Base-by-base conservation (phyloP, 169 alveolate genomes). In the Amoebophrya sp. region DNA sequence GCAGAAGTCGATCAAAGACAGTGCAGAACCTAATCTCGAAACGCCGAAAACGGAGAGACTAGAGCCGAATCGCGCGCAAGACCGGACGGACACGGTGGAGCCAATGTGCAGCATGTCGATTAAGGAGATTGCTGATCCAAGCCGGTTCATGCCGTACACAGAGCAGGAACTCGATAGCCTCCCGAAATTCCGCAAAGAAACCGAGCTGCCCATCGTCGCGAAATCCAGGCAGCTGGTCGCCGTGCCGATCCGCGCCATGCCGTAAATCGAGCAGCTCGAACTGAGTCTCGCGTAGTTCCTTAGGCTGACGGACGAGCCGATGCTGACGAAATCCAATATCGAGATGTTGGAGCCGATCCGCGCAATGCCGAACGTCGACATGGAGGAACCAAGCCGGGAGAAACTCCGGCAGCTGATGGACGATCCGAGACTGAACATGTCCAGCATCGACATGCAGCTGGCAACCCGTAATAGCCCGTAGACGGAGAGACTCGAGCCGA, bases 81-180 rank as follows among this genome's bases (percentile, higher is more conserved):
- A 35, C 29, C 90, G 90, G 23, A 88, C 23, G 1, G 90, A 88
- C 41, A 88, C 53, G 18, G 90, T 88, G 35, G 54, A 35, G 0
- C 90, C 90, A 7, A 88, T 23, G n/a, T 77, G 54, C 35, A n/a
- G 23, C 90, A 33, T 33, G 90, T 88, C 90, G 47, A 88, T 40
- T 33, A 40, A n/a, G 12, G 90, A 88, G 47, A 88, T 88, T 0
- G 40, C 10, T 0, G 54, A 23, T 14, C 90, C 90, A n/a, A 88
- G 47, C 3, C 90, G 90, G n/a, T 33, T 32, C 35, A 25, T 2
- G 47, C 90, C 90, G 47, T 33, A 40, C 18, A 23, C 47, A 32
- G 53, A 33, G 23, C 14, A 18, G 35, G 90, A 25, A 88, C 54
- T 35, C 90, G 40, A 33, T 10, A 88, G 90, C 7, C 90, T 35